Evolutionary conservation across 768 basidiomycete species (phyloP).

Genomic region (Cubamyces lactineus): DNA sequence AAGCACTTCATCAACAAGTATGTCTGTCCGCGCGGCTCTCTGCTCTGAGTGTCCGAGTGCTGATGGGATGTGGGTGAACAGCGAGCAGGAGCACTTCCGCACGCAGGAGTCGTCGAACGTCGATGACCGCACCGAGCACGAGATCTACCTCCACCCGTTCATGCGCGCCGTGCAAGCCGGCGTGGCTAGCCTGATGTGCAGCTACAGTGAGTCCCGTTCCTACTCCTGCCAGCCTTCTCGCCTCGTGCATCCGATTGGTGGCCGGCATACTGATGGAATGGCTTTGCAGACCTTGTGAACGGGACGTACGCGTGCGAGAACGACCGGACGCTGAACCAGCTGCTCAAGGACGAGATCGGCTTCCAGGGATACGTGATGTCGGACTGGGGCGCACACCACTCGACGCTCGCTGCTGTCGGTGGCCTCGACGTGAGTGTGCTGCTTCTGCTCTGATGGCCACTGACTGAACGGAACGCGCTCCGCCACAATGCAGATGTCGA

Average conservation of each 20-base stretch:
- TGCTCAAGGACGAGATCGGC: conserved; percentile 75
- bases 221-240: background rate
- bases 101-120: conserved; percentile 64
- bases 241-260: too few species aligned
- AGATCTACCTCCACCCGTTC: conserved; percentile 74
- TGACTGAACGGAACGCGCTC: too few species aligned
- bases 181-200: conserved; percentile 75
- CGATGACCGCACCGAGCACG: conserved; percentile 80
- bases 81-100: conserved; percentile 71
- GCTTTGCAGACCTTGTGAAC: conserved; percentile 58
- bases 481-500: conserved; percentile 69
- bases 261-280: background rate
- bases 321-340: conserved; percentile 66
- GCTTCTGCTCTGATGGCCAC: too few species aligned
- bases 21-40: conserved; percentile 25
- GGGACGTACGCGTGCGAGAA: conserved; percentile 79
- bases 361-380: conserved; percentile 82
- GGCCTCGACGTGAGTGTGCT: conserved; percentile 61
- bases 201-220: conserved; percentile 54
- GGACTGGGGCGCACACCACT: conserved; percentile 71
- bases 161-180: conserved; percentile 74
- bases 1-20: conserved; percentile 84
- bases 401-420: conserved; percentile 59
- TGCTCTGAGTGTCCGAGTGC: background rate
- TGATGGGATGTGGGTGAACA: conserved; percentile 28